Conservation (phyloP, 352 stramenopile genomes). For the Pythium periplocum region DNA sequence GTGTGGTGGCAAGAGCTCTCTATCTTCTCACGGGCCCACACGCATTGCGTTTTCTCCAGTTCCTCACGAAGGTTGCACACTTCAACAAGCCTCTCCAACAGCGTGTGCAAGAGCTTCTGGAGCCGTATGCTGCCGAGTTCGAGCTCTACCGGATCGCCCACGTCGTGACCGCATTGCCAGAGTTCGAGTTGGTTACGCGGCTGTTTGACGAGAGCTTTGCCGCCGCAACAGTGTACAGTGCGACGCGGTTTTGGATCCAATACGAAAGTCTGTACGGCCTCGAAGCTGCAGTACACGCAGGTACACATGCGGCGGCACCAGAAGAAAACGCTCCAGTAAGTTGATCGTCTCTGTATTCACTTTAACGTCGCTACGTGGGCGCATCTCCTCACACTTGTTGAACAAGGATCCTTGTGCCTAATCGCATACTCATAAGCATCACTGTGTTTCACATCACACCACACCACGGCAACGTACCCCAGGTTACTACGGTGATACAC, state of each 20-base stretch:
- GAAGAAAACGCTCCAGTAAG: too few species aligned
- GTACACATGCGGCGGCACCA: neutral
- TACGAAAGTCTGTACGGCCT: constrained; percentile 47
- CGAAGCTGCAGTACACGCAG: constrained; percentile 17
- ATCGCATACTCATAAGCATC: too few species aligned
- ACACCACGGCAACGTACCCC: neutral
- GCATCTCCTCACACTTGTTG: too few species aligned
- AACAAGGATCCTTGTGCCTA: too few species aligned
- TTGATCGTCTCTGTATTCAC: too few species aligned
- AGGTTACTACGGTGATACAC: neutral
- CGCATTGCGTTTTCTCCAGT: constrained; percentile 59
- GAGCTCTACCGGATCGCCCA: constrained; percentile 53
- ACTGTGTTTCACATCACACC: constrained; percentile 1
- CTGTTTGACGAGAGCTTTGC: constrained; percentile 40
- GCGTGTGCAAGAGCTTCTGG: constrained; percentile 36
- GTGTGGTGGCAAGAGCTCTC: constrained; percentile 27
- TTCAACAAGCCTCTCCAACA: constrained; percentile 53
- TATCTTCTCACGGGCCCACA: constrained; percentile 53
- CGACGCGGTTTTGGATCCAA: constrained; percentile 41
- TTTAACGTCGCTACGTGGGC: too few species aligned
- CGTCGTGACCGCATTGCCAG: constrained; percentile 36
- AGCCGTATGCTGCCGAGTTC: constrained; percentile 29
- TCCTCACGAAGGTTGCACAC: constrained; percentile 55
- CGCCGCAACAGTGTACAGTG: constrained; percentile 11
- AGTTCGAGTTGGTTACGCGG: constrained; percentile 27